These are phyloP conservation scores for Erythrobasidium hasegawianum DNA, from an alignment of 1,284 basidiomycete species.

Conservation along the genomic window DNA sequence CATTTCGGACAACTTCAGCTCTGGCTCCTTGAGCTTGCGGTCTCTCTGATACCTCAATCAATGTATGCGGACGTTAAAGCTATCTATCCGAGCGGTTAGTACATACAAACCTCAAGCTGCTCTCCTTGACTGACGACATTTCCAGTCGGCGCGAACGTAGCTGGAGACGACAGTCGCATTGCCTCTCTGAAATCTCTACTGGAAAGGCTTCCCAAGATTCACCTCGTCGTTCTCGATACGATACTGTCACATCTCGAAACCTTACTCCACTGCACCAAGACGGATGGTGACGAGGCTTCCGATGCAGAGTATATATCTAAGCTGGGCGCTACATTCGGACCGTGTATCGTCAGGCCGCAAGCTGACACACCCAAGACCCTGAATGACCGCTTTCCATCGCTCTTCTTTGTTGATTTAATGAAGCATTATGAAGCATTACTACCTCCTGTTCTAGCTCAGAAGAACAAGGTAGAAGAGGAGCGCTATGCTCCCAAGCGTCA, in stretches of 20 bases:
- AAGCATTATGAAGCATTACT: slow-evolving; percentile 8
- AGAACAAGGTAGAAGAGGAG: slow-evolving; percentile 32
- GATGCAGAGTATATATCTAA: slow-evolving; percentile 41
- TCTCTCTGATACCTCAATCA: slow-evolving; percentile 20
- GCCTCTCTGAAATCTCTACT: slow-evolving; percentile 9
- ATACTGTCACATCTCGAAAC: slow-evolving; percentile 36
- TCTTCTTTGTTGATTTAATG: slow-evolving; percentile 39
- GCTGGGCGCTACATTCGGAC: slow-evolving; percentile 40
- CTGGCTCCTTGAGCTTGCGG: slow-evolving; percentile 44
- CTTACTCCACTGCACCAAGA: slow-evolving; percentile 19
- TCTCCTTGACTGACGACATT: neutral
- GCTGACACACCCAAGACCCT: slow-evolving; percentile 37
- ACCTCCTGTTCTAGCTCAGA: slow-evolving; percentile 16
- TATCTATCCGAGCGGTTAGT: slow-evolving; percentile 39
- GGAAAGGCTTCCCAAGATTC: slow-evolving; percentile 28
- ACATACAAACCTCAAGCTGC: too few species aligned
- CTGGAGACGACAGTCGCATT: neutral
- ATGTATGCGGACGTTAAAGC: slow-evolving; percentile 41
- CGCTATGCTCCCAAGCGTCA: slow-evolving; percentile 40
- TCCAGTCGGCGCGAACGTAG: slow-evolving; percentile 17
- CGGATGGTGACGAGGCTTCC: slow-evolving; percentile 8
- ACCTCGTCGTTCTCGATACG: slow-evolving; percentile 34
- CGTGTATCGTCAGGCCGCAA: slow-evolving; percentile 33
- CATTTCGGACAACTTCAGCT: too few species aligned
- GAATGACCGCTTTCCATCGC: slow-evolving; percentile 41